Evolutionary conservation across 805 yeast species (phyloP).

Genomic region (Maudiozyma barnettii): DNA sequence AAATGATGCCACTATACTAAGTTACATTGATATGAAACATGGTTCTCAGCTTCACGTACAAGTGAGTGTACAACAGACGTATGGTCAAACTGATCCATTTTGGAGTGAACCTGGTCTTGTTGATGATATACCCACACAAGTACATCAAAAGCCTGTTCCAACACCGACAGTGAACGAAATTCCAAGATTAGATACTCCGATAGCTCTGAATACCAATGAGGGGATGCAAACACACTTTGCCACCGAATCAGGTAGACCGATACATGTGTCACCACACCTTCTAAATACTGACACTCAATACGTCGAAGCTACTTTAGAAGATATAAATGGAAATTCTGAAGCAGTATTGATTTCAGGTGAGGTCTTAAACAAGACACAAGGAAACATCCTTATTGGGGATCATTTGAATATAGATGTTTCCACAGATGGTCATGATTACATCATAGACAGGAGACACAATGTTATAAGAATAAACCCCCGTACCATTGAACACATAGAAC

Average conservation of each 20-base stretch:
- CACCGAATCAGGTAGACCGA: conserved; percentile 3
- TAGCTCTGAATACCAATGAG: background rate
- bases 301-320: background rate
- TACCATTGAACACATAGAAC: background rate
- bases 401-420: background rate
- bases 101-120: conserved; percentile 15
- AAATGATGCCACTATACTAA: conserved; percentile 12
- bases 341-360: background rate
- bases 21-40: conserved; percentile 10
- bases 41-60: conserved; percentile 21
- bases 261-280: background rate
- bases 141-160: background rate
- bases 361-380: background rate
- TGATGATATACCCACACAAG: background rate
- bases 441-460: background rate
- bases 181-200: background rate
- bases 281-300: background rate
- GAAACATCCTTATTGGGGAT: background rate
- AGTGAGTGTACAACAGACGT: conserved; percentile 14
- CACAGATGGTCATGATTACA: background rate
- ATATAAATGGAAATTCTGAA: background rate
- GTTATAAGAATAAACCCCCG: background rate
- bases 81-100: conserved; percentile 20
- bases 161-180: background rate
- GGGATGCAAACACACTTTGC: background rate